These are phyloP conservation scores for Begonia fuchsioides DNA, from an alignment of 306 rosid species.

Conservation along the genomic window DNA sequence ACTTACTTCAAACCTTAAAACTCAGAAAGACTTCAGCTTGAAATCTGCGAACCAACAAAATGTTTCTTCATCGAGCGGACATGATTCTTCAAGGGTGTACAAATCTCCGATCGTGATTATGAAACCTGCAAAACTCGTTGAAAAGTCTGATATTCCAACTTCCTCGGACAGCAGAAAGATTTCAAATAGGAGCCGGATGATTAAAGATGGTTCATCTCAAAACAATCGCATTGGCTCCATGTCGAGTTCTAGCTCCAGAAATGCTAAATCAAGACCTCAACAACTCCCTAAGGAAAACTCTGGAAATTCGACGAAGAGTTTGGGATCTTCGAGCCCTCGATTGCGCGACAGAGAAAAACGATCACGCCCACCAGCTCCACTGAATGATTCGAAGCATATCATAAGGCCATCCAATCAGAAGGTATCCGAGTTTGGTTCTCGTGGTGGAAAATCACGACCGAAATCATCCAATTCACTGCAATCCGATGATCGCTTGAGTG, in stretches of 20 bases:
- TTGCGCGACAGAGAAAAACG: slow-evolving; percentile 52
- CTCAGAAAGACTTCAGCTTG: slow-evolving; percentile 35
- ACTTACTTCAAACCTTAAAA: no score
- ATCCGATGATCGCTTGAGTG: slow-evolving; percentile 27
- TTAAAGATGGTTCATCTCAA: slow-evolving; percentile 38
- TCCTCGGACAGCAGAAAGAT: slow-evolving; percentile 35
- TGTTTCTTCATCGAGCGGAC: no score
- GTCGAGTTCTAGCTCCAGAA: slow-evolving; percentile 26
- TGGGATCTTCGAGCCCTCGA: slow-evolving; percentile 72
- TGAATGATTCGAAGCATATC: slow-evolving; percentile 39
- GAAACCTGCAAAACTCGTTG: slow-evolving; percentile 77
- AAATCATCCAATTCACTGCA: slow-evolving; percentile 29
- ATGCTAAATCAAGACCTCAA: slow-evolving; percentile 34
- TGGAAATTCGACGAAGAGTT: slow-evolving; percentile 32
- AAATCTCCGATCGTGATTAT: slow-evolving; percentile 88
- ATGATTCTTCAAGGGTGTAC: slow-evolving; percentile 13
- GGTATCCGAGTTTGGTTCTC: slow-evolving; percentile 30
- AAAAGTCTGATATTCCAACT: slow-evolving; percentile 42
- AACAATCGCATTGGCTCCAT: slow-evolving; percentile 26
- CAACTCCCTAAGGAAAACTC: slow-evolving; percentile 30
- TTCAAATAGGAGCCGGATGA: slow-evolving; percentile 23
- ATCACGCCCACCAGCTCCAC: slow-evolving; percentile 62
- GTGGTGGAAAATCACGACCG: slow-evolving; percentile 39
- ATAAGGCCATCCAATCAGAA: slow-evolving; percentile 41
- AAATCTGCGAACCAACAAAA: slow-evolving; percentile 23